Conservation (phyloP, 139 green algal genomes). For the Mychonastes homosphaera region DNA sequence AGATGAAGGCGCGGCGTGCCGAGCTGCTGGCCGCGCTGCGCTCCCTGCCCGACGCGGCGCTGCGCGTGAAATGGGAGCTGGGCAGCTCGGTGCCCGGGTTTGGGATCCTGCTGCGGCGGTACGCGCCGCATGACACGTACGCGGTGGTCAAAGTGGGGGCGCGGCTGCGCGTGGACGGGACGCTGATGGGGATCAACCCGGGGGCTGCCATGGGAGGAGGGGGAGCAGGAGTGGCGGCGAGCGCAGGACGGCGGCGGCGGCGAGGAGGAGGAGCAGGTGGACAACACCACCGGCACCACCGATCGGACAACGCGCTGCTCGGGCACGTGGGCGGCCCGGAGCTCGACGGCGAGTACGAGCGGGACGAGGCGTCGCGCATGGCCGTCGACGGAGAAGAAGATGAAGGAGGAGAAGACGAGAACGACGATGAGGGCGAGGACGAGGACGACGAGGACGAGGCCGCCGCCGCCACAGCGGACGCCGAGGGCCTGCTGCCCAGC, state of each 20-base stretch:
- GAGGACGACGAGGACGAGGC: background rate
- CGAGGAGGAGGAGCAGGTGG: too few relatives aligned
- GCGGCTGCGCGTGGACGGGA: slow-evolving; percentile 60
- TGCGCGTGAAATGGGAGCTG: slow-evolving; percentile 63
- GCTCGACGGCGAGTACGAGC: too few relatives aligned
- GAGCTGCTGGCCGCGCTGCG: slow-evolving; percentile 31
- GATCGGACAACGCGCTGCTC: too few relatives aligned
- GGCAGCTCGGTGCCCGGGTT: slow-evolving; percentile 48
- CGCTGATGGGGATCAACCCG: slow-evolving; percentile 57
- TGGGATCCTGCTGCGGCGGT: slow-evolving; percentile 52
- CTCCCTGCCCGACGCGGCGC: slow-evolving; percentile 38
- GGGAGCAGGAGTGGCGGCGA: too few relatives aligned
- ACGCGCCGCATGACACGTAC: slow-evolving; percentile 73
- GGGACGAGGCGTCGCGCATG: too few relatives aligned
- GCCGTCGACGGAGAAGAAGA: too few relatives aligned
- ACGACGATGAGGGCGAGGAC: too few relatives aligned
- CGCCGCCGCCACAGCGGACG: background rate
- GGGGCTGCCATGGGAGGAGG: slow-evolving; percentile 10
- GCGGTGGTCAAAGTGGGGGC: slow-evolving; percentile 41
- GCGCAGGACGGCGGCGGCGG: too few relatives aligned
- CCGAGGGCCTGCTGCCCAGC: slow-evolving; percentile 38
- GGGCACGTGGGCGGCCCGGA: too few relatives aligned
- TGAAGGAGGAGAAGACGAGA: too few relatives aligned
- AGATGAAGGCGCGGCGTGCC: slow-evolving; percentile 39
- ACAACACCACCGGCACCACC: too few relatives aligned